Conservation (phyloP, 495 filamentous ascomycete species). For the Astrocystis sublimbata region DNA sequence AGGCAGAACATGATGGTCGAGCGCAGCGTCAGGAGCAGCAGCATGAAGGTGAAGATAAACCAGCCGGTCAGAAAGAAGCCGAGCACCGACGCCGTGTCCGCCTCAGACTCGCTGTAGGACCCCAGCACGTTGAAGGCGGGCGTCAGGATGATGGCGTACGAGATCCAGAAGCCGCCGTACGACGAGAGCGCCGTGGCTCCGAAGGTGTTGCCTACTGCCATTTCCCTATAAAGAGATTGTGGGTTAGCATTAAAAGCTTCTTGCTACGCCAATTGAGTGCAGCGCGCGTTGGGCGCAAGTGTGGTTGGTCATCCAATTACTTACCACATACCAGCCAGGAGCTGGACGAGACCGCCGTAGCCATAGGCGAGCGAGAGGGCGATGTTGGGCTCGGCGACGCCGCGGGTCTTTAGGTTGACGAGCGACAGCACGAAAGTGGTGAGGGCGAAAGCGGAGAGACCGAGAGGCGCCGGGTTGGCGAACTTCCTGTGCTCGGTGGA, state of each 20-base stretch:
- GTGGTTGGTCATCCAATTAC: conserved; percentile 36
- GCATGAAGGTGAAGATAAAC: conserved; percentile 96
- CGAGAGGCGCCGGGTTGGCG: conserved; percentile 84
- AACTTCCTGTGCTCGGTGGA: conserved; percentile 75
- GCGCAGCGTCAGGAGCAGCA: conserved; percentile 84
- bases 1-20: conserved; percentile 96
- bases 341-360: conserved; percentile 87
- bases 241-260: background rate
- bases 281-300: background rate
- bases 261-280: background rate
- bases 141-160: conserved; percentile 85
- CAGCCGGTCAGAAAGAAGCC: conserved; percentile 89
- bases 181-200: conserved; percentile 96
- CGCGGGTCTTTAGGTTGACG: conserved; percentile 74
- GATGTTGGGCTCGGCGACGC: conserved; percentile 62
- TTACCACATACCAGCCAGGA: conserved; percentile 97
- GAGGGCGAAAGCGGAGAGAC: conserved; percentile 86
- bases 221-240: conserved; percentile 66
- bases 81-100: conserved; percentile 58
- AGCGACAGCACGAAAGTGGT: conserved; percentile 91
- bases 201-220: conserved; percentile 97
- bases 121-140: conserved; percentile 67
- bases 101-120: conserved; percentile 40
- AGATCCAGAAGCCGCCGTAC: conserved; percentile 97
- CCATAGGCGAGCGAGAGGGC: conserved; percentile 71